Base-by-base conservation (phyloP, 208 protist species). In the Balamuthia mandrillaris region DNA sequence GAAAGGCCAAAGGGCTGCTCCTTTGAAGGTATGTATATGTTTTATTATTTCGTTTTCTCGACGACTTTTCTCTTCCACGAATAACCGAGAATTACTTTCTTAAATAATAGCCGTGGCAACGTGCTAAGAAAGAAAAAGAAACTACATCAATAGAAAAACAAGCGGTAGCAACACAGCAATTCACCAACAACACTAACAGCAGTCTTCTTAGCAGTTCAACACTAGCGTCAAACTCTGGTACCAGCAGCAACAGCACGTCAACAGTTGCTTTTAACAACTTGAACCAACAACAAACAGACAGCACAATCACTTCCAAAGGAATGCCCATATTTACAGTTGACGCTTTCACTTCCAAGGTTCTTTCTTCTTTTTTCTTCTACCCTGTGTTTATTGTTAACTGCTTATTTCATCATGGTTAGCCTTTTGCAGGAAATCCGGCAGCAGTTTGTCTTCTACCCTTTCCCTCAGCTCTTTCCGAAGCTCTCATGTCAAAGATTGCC, bases 351-450 rank as follows among this genome's bases (percentile, higher is more conserved):
- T 5, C 37, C 9, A 37, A 68, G 60, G 60, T 68, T 14, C 18
- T 14, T 68, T 7, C 3, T 31, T 68, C 21, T 6, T 24, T 27
- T 21, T 21, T 6, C 44, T 6, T 6, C 60, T 10, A 29, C 33
- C 24, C 60, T 68, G 10, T 37, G 14, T 24, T 24, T 24, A 14
- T 39, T 37, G 5, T 68, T 6, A 21, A n/a, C n/a, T n/a, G n/a
- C n/a, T n/a, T n/a, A 6, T 68, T 6, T 45, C 27, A 21, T 63
- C 24, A 21, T 21, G 16, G 9, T 7, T n/a, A 68, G 60, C 33
- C 79, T 0, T 85, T 85, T 72, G 9, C 35, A 24, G 79, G 79
- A 0, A 85, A 85, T 85, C 79, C 79, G 54, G 79, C 79, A 29
- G 79, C 35, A 39, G 79, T 85, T 3, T 85, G 79, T 74, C 18